Evolutionary conservation across 2,329 filamentous ascomycete genomes (phyloP).

Genomic region (Fusarium agapanthi): DNA sequence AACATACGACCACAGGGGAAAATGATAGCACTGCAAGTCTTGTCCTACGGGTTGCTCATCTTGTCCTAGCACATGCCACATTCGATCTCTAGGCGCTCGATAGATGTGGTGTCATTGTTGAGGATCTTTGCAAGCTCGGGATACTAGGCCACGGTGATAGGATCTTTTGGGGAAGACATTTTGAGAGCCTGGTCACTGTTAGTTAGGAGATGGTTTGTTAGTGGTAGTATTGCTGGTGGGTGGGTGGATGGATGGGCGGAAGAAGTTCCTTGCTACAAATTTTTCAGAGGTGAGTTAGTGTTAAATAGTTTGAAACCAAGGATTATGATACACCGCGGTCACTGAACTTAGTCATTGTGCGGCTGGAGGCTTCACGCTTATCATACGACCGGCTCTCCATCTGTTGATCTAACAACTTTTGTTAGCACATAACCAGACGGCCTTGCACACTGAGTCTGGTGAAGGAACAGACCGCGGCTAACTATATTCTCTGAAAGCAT

Average conservation of each 20-base stretch:
- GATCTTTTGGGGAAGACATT: not conserved
- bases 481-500: not conserved
- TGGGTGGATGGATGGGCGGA: not conserved
- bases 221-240: not conserved
- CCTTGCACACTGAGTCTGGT: not conserved
- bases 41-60: not conserved
- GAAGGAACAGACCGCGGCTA: not conserved
- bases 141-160: not conserved
- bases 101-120: not conserved
- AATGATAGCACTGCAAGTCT: not conserved
- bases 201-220: no score
- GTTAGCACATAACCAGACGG: not conserved
- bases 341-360: not conserved
- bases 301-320: not conserved
- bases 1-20: slow-evolving; percentile 15
- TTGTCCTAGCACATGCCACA: slow-evolving; percentile 5
- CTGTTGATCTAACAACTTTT: not conserved
- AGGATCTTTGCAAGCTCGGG: not conserved
- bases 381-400: not conserved
- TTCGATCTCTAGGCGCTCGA: not conserved
- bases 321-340: rapidly evolving
- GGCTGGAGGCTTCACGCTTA: rapidly evolving
- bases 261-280: not conserved
- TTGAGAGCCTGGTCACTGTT: not conserved
- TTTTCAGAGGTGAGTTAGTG: rapidly evolving